Percentiles rank a stretch among this genome's conserved stretches.
These are phyloP conservation scores for Sclerotinia trifoliorum DNA, from an alignment of 2,329 filamentous ascomycete genomes.

Conservation along the genomic window DNA sequence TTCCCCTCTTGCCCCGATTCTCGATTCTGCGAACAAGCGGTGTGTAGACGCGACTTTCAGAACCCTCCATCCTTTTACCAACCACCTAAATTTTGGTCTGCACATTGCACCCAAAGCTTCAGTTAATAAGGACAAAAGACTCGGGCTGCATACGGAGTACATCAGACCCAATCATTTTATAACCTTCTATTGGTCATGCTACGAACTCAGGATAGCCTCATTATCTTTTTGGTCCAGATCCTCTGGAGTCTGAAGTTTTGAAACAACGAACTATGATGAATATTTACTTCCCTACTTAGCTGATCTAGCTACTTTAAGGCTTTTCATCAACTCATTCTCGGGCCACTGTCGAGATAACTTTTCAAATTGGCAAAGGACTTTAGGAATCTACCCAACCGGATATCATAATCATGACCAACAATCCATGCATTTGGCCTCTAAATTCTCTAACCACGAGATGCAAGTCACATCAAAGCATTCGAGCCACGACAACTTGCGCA, in stretches of 20 bases:
- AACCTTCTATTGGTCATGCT: not conserved
- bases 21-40: conserved; percentile 21
- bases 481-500: conserved; percentile 39
- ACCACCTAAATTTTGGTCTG: conserved; percentile 6
- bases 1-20: not conserved
- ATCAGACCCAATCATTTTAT: not conserved
- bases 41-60: conserved; percentile 16
- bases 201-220: conserved; percentile 20
- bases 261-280: not conserved
- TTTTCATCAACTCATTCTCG: not conserved
- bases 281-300: not conserved
- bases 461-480: conserved; percentile 33
- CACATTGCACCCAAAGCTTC: not conserved
- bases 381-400: not conserved
- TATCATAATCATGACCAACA: conserved; percentile 18
- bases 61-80: not conserved
- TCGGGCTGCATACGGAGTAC: conserved; percentile 10
- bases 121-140: conserved; percentile 2
- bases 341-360: not conserved
- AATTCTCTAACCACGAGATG: conserved; percentile 31
- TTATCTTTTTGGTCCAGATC: conserved; percentile 10
- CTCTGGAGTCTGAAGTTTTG: not conserved
- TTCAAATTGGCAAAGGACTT: not conserved
- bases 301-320: not conserved
- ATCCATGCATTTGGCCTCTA: conserved; percentile 26